These are phyloP conservation scores for Lactifluus hygrophoroides DNA, from an alignment of 768 basidiomycete genomes.

Conservation along the genomic window DNA sequence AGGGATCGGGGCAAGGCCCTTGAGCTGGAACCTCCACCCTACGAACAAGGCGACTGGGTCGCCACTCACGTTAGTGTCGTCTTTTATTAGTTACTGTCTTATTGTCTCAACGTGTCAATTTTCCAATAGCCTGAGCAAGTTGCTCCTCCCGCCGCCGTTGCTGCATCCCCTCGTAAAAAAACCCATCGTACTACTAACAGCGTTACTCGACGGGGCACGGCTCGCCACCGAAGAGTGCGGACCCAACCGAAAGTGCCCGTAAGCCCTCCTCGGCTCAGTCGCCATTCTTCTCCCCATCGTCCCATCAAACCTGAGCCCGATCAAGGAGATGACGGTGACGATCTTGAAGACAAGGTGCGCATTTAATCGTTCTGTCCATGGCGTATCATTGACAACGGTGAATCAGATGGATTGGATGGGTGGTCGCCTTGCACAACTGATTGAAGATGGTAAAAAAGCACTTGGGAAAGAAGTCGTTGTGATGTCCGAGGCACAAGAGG, in stretches of 20 bases:
- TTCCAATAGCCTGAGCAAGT: not conserved
- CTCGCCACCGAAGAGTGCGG: conserved; percentile 32
- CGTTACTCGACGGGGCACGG: conserved; percentile 30
- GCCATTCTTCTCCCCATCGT: conserved; percentile 20
- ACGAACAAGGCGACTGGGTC: conserved; percentile 53
- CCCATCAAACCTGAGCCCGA: conserved; percentile 36
- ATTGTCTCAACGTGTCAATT: not conserved
- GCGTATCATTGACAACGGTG: not conserved
- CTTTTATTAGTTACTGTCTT: not conserved
- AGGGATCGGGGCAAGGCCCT: conserved; percentile 60
- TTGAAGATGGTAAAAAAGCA: conserved; percentile 72
- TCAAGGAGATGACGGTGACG: conserved; percentile 12
- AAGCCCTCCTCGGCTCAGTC: conserved; percentile 20
- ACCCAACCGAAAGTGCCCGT: conserved; percentile 16
- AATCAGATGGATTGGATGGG: conserved; percentile 79
- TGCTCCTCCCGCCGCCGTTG: conserved; percentile 27
- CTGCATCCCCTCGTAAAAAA: conserved; percentile 31
- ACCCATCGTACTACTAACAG: conserved; percentile 30
- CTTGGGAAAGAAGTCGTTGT: conserved; percentile 72
- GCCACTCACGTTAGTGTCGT: conserved; percentile 3
- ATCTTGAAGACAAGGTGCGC: conserved; percentile 16
- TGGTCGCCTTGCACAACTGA: conserved; percentile 55
- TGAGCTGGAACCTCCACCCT: conserved; percentile 42
- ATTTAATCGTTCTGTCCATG: not conserved
- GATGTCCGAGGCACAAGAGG: conserved; percentile 63